phyloP scores from a whole-genome alignment of 371 early-diverging fungal genomes.

The Cokeromyces recurvatus region DNA sequence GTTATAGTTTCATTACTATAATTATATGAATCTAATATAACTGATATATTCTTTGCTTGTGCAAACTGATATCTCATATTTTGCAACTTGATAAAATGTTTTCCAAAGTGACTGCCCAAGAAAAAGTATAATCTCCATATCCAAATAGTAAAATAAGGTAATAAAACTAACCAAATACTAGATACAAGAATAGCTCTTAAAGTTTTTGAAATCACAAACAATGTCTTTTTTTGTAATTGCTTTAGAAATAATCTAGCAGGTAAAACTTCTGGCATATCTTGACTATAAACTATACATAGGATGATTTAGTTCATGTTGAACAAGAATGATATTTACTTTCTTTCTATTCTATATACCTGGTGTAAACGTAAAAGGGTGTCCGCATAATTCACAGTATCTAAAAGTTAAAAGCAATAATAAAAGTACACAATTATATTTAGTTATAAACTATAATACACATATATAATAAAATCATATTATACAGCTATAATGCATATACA shows the following conservation, averaged over 20 bases:
- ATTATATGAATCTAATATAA: not conserved
- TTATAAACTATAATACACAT: no score
- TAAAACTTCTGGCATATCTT: slow-evolving; percentile 68
- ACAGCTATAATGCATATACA: no score
- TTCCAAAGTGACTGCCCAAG: slow-evolving; percentile 41
- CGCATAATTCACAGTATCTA: slow-evolving; percentile 89
- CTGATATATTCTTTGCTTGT: not conserved
- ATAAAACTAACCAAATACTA: slow-evolving; percentile 75
- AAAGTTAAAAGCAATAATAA: not conserved
- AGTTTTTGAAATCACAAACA: slow-evolving; percentile 21
- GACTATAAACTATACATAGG: slow-evolving; percentile 56
- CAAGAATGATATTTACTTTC: no score
- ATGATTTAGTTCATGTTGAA: no score
- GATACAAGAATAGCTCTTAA: slow-evolving; percentile 56
- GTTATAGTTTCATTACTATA: no score
- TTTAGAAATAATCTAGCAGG: slow-evolving; percentile 51
- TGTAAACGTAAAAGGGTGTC: slow-evolving; percentile 78
- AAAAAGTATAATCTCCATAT: slow-evolving; percentile 79
- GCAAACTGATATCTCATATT: slow-evolving; percentile 3
- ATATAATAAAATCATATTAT: no score
- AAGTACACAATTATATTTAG: not conserved
- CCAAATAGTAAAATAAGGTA: slow-evolving; percentile 83
- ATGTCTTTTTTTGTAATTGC: slow-evolving; percentile 17
- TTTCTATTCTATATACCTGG: no score
- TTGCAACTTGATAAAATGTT: slow-evolving; percentile 4